Percentiles rank a stretch among this genome's conserved stretches.
Evolutionary conservation across 176 grass and related monocot genomes (phyloP).

Genomic region (Oryza longistaminata): DNA sequence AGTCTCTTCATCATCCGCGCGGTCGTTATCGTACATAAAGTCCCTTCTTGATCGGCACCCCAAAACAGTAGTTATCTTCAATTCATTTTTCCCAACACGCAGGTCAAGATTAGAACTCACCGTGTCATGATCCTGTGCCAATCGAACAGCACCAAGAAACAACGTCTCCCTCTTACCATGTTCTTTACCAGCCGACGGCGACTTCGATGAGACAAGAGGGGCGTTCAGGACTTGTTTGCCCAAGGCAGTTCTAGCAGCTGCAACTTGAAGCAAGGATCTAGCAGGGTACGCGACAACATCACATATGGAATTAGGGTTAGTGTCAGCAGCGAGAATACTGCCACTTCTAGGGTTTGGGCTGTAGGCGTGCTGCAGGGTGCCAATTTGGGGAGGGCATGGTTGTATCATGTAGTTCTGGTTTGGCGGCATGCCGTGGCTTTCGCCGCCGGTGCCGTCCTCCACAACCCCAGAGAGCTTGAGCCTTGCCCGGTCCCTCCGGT

Average conservation of each 20-base stretch:
- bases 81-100: constrained; percentile 17
- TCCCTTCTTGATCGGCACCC: constrained; percentile 22
- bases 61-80: constrained; percentile 38
- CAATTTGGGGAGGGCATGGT: constrained; percentile 26
- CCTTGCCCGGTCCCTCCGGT: constrained; percentile 58
- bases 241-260: constrained; percentile 38
- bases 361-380: constrained; percentile 31
- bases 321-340: not conserved
- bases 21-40: not conserved
- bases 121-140: constrained; percentile 25
- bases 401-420: constrained; percentile 31
- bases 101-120: constrained; percentile 24
- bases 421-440: not conserved
- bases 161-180: constrained; percentile 5
- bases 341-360: constrained; percentile 48
- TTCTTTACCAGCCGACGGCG: constrained; percentile 15
- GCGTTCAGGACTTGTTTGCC: constrained; percentile 32
- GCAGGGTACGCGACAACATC: constrained; percentile 32
- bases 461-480: constrained; percentile 35
- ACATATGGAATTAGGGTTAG: constrained; percentile 58
- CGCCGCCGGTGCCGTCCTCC: not conserved
- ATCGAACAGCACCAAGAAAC: constrained; percentile 9
- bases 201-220: constrained; percentile 30
- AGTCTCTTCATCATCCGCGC: constrained; percentile 20
- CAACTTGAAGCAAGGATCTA: constrained; percentile 26